phyloP scores from a whole-genome alignment of 768 basidiomycete genomes.

The Macrolepiota dolichaula region DNA sequence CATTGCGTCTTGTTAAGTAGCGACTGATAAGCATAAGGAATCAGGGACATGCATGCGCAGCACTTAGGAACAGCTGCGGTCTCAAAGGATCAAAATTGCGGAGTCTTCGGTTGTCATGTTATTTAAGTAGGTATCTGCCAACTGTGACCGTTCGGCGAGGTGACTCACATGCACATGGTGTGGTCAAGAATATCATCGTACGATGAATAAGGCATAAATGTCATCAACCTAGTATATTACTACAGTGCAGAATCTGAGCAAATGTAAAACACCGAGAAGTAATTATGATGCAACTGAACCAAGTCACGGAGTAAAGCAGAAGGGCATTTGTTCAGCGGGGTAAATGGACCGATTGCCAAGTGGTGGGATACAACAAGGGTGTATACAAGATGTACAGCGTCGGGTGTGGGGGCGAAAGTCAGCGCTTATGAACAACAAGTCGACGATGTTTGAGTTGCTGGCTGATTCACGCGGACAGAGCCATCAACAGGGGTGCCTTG shows the following conservation, averaged over 20 bases:
- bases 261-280: background rate
- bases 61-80: background rate
- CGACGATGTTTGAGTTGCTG: conserved; percentile 36
- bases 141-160: background rate
- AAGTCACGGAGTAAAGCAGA: background rate
- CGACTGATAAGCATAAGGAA: background rate
- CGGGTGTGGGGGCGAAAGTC: background rate
- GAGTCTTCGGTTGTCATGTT: background rate
- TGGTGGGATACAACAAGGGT: conserved; percentile 6
- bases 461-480: conserved; percentile 66
- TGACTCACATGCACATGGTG: background rate
- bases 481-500: conserved; percentile 42
- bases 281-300: background rate
- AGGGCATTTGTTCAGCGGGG: background rate
- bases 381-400: conserved; percentile 11
- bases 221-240: conserved; percentile 4
- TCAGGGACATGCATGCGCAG: background rate
- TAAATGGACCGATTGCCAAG: background rate
- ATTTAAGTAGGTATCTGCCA: background rate
- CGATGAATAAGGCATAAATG: background rate
- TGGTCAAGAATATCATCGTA: background rate
- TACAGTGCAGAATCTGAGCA: background rate
- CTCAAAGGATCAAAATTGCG: background rate
- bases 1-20: background rate
- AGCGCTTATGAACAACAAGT: conserved; percentile 51